Percentiles rank a stretch among this genome's conserved stretches.
Conservation (phyloP, 805 yeast genomes). For the Starmera amethionina region DNA sequence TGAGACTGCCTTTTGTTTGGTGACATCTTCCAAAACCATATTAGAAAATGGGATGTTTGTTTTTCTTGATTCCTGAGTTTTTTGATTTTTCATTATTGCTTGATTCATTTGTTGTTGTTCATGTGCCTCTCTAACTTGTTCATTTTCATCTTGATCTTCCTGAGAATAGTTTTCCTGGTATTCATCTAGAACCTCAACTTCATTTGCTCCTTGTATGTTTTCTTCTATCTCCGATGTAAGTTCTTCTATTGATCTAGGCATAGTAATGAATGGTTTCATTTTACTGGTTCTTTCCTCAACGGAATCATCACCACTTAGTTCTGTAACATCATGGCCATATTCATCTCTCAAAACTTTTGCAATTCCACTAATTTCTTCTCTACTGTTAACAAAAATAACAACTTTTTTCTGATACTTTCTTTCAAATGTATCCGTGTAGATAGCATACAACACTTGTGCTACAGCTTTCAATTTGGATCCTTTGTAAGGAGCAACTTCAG, state of each 20-base stretch:
- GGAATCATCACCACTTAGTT: slow-evolving; percentile 57
- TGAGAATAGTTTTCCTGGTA: too few relatives aligned
- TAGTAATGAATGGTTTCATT: slow-evolving; percentile 53
- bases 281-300: slow-evolving; percentile 49
- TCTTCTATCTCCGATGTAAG: slow-evolving; percentile 16
- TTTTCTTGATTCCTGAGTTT: slow-evolving; percentile 2
- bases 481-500: slow-evolving; percentile 67
- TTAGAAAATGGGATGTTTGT: slow-evolving; percentile 25
- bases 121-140: slow-evolving; percentile 5
- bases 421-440: slow-evolving; percentile 77
- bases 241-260: slow-evolving; percentile 34
- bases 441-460: slow-evolving; percentile 82
- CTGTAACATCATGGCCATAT: slow-evolving; percentile 50
- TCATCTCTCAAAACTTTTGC: slow-evolving; percentile 40
- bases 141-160: neutral
- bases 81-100: neutral
- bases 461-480: slow-evolving; percentile 78
- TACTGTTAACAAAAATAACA: slow-evolving; percentile 75
- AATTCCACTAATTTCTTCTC: slow-evolving; percentile 49
- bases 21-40: slow-evolving; percentile 13
- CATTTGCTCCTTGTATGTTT: slow-evolving; percentile 1
- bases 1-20: slow-evolving; percentile 1
- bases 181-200: neutral
- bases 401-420: slow-evolving; percentile 66
- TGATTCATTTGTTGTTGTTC: neutral